Conservation (phyloP, 179 eudicot genomes). For the Spergularia azorica region DNA sequence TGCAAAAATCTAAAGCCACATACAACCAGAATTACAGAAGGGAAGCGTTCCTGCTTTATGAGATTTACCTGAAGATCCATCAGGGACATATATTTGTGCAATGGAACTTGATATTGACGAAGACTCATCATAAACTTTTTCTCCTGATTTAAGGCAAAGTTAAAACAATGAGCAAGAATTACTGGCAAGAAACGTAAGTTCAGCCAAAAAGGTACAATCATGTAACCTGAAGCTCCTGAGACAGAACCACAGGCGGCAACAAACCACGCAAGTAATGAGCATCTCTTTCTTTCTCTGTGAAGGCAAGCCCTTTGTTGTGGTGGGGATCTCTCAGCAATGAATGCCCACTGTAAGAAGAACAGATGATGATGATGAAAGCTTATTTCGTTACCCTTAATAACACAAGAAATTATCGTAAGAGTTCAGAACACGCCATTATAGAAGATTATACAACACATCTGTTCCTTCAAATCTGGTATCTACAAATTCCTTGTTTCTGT, state of each 20-base stretch:
- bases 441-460: background rate
- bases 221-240: constrained; percentile 50
- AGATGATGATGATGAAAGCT: background rate
- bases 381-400: too few relatives aligned
- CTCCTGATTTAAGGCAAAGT: constrained; percentile 47
- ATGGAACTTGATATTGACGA: constrained; percentile 46
- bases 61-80: constrained; percentile 66
- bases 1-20: background rate
- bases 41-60: background rate
- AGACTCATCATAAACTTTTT: constrained; percentile 38
- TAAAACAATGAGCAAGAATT: constrained; percentile 10
- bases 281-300: constrained; percentile 48
- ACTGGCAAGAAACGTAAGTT: background rate
- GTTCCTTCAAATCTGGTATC: too few relatives aligned
- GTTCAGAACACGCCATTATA: background rate
- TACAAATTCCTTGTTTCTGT: background rate
- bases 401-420: too few relatives aligned
- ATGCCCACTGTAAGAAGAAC: constrained; percentile 58
- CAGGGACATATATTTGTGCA: constrained; percentile 52
- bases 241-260: constrained; percentile 41
- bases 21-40: background rate
- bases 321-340: constrained; percentile 84
- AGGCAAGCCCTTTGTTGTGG: constrained; percentile 93
- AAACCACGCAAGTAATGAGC: constrained; percentile 53
- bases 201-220: background rate